Evolutionary conservation across 768 basidiomycete genomes (phyloP).

Genomic region (Albatrellus ellisii): DNA sequence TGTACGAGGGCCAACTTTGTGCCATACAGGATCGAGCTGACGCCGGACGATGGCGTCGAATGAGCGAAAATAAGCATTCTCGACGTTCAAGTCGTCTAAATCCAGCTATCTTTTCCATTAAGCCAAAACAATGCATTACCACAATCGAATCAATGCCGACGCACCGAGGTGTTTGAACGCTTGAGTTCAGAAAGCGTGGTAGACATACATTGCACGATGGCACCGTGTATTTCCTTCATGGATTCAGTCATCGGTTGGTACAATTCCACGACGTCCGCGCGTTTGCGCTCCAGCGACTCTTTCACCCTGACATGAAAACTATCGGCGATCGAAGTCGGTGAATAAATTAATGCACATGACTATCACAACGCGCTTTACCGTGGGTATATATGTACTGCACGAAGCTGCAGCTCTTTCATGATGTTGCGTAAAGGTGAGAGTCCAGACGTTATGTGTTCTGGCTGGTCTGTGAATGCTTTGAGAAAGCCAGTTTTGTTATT

Average conservation of each 20-base stretch:
- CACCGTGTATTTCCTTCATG: slow-evolving; percentile 89
- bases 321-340: neutral
- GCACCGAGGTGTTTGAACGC: slow-evolving; percentile 64
- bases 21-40: slow-evolving; percentile 91
- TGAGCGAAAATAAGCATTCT: slow-evolving; percentile 87
- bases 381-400: slow-evolving; percentile 86
- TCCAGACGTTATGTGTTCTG: slow-evolving; percentile 88
- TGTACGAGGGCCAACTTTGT: slow-evolving; percentile 87
- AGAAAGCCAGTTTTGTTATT: slow-evolving; percentile 84
- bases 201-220: slow-evolving; percentile 90
- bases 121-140: neutral
- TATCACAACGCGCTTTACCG: slow-evolving; percentile 33
- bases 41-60: slow-evolving; percentile 83
- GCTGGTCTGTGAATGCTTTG: slow-evolving; percentile 95
- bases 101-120: slow-evolving; percentile 81
- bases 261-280: slow-evolving; percentile 87
- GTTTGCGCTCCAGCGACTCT: slow-evolving; percentile 63
- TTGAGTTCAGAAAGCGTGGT: slow-evolving; percentile 82
- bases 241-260: slow-evolving; percentile 72
- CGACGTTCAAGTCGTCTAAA: slow-evolving; percentile 82
- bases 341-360: slow-evolving; percentile 4
- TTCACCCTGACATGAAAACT: slow-evolving; percentile 91
- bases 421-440: slow-evolving; percentile 85
- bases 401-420: slow-evolving; percentile 84
- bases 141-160: neutral